Conservation (phyloP, 345 rosid genomes). For the Geranium brycei region DNA sequence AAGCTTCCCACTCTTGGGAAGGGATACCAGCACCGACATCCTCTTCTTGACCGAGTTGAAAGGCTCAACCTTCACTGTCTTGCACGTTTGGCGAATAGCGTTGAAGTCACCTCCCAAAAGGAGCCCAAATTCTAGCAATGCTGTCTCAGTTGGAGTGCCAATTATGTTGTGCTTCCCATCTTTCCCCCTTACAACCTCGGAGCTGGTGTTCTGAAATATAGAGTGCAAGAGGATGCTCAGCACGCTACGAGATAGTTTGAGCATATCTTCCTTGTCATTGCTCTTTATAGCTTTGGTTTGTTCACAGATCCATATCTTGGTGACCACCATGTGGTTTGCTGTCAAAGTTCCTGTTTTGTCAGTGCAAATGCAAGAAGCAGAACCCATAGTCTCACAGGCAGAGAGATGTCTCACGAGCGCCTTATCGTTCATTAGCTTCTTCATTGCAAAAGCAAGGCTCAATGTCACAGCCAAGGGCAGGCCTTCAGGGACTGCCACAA, state of each 20-base stretch:
- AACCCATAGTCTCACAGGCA: conserved; percentile 99
- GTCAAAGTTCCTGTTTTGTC: conserved; percentile 95
- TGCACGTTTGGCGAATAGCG: conserved; percentile 32
- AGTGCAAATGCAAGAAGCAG: conserved; percentile 81
- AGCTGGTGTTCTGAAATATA: conserved; percentile 64
- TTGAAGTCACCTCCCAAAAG: conserved; percentile 57
- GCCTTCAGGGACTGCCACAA: conserved; percentile 84
- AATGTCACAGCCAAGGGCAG: conserved; percentile 91
- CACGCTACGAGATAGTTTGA: conserved; percentile 36
- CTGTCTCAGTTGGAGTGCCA: conserved; percentile 89
- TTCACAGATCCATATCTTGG: conserved; percentile 60
- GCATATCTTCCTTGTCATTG: conserved; percentile 15
- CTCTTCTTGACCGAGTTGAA: conserved; percentile 82
- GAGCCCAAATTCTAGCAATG: conserved; percentile 74
- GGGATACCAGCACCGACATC: conserved; percentile 78
- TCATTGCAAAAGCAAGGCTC: conserved; percentile 84
- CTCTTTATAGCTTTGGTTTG: conserved; percentile 23
- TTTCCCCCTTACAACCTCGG: conserved; percentile 74
- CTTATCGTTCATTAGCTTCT: conserved; percentile 55
- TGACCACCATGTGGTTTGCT: conserved; percentile 86
- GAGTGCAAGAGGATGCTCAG: conserved; percentile 42
- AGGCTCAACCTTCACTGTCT: conserved; percentile 67
- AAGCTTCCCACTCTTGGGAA: conserved; percentile 40
- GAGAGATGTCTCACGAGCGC: conserved; percentile 69
- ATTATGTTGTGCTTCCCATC: conserved; percentile 47